Base-by-base conservation (phyloP, 257 asterid species). In the Przewalskia tangutica region DNA sequence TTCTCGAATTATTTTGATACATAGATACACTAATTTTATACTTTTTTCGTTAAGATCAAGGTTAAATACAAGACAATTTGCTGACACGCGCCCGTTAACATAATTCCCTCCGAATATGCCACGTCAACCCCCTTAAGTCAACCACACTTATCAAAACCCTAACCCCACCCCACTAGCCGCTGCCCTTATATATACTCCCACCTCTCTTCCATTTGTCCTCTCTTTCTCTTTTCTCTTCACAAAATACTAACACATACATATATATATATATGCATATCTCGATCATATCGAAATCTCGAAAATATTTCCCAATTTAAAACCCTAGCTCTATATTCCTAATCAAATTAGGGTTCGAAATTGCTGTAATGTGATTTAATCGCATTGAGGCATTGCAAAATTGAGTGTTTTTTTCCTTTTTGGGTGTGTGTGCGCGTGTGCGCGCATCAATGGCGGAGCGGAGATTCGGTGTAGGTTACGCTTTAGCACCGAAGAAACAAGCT, bases 401-500 rank as follows among this genome's bases (percentile, higher is more conserved):
- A 27, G 32, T 27, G 32, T 27, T 27, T 27, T 27, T 27, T 27
- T 1, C 32, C 32, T 27, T 27, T 27, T 27, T 27, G n/a, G n/a
- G 32, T 27, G 32, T 27, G 32, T 27, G 32, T 27, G 32, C 32
- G 32, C 32, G 32, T 2, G 27, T 1, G 32, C 32, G 32, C 32
- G 32, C 32, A 27, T 27, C 32, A 27, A 27, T 27, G 32, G 32
- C 32, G 32, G 32, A 27, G 32, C 32, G 32, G 32, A 27, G 92
- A 83, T 91, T 86, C 54, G 83, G 89, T 44, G 90, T 93, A 44
- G 97, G 97, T 4, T 93, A 93, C 83, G 97, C 97, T 36, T 85
- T 93, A 88, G 96, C 95, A 44, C 87, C 94, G 59, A 91, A 93
- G 89, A 93, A 93, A 83, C 91, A 88, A 81, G 90, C 93, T n/a